These are phyloP conservation scores for Rutstroemia sydowiana DNA, from an alignment of 2,329 filamentous ascomycete species.

Conservation along the genomic window DNA sequence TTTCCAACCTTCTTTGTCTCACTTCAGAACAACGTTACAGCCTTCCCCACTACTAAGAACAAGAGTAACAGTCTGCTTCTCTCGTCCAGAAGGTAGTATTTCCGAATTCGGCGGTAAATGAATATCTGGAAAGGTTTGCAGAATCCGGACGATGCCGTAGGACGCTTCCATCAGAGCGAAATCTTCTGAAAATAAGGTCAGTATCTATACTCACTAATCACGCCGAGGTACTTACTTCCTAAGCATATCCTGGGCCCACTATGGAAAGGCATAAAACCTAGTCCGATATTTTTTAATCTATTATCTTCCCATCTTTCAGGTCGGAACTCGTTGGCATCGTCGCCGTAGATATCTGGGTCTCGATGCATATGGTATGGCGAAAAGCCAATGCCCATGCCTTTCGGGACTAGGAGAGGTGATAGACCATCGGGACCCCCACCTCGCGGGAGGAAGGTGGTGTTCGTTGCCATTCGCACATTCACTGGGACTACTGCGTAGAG, in stretches of 20 bases:
- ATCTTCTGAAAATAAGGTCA: conserved; percentile 12
- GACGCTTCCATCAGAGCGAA: conserved; percentile 27
- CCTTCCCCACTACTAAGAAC: too few species aligned
- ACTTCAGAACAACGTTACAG: too few species aligned
- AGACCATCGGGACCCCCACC: conserved; percentile 25
- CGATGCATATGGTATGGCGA: conserved; percentile 23
- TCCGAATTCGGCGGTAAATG: conserved; percentile 1
- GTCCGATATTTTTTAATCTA: conserved; percentile 42
- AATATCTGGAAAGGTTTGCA: conserved; percentile 18
- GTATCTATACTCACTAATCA: not conserved
- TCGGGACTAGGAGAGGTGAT: conserved; percentile 7
- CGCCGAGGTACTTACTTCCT: conserved; percentile 35
- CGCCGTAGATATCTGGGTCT: conserved; percentile 55
- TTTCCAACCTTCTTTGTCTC: too few species aligned
- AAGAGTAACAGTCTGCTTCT: too few species aligned
- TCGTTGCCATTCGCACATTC: conserved; percentile 40
- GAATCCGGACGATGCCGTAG: conserved; percentile 21
- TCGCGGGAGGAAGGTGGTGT: conserved; percentile 31
- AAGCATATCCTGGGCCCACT: conserved; percentile 62
- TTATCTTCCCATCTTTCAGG: conserved; percentile 66
- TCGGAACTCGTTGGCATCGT: conserved; percentile 60
- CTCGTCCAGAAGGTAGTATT: too few species aligned
- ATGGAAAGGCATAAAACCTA: conserved; percentile 72
- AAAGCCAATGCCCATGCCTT: conserved; percentile 21
- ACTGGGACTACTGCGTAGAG: conserved; percentile 32